Evolutionary conservation across 345 rosid genomes (phyloP), one percentile per base, ranked within the genome.

Genomic region (Camelina laxa): DNA sequence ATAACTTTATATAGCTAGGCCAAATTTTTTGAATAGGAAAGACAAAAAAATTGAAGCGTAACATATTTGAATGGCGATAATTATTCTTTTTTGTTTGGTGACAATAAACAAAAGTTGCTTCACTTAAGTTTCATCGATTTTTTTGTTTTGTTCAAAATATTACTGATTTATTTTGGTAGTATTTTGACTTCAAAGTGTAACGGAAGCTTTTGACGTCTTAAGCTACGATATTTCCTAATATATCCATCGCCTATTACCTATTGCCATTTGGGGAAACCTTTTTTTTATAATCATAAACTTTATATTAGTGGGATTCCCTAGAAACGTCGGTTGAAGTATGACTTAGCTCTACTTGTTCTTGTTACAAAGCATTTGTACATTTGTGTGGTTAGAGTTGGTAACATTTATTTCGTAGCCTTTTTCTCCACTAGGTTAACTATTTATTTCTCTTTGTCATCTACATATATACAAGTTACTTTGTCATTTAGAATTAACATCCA

Each of bases 141-240:
- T 38, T 8, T 41, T 36, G 38, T 22, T 39, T 0, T 27, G 4
- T 4, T 27, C 1, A 9, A 9, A 11, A 50, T 54, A 53, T 54
- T 31, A 53, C 44, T 36, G 33, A 45, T 57, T n/a, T 35, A 14
- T 48, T 14, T 14, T 31, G 20, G 14, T 44, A 31, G 45, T 36
- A 15, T 38, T 61, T 17, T 39, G 7, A 36, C 30, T 22, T 16
- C 33, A 39, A 50, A 61, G 5, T 51, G 54, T 72, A 60, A 72
- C 42, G 12, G 9, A 62, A 62, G 54, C 31, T 63, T 63, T 53
- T 63, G 45, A 62, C 76, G 17, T 73, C 31, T 72, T 62, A 21
- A 33, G 61, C 15, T 49, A 60, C 27, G 30, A 1, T 11, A 22
- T 59, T 38, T 16, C 13, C 44, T 72, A 41, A 3, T 41, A 51